phyloP scores from a whole-genome alignment of 805 yeast genomes.

The Sungouiozyma ichnusensis region DNA sequence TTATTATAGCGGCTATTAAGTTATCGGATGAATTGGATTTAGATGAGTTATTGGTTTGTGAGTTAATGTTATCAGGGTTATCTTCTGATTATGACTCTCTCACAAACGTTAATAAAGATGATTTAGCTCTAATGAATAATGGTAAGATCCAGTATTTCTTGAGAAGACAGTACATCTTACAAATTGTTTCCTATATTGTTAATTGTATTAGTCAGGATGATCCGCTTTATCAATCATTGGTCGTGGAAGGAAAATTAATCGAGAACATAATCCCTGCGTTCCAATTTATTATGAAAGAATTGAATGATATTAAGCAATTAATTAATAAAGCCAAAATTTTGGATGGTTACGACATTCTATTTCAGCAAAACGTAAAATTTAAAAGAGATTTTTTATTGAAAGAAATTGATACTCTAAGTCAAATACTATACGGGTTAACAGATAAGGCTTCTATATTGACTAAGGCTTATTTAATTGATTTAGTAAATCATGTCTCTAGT shows the following conservation, averaged over 20 bases:
- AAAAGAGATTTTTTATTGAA: slow-evolving; percentile 52
- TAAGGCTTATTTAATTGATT: slow-evolving; percentile 27
- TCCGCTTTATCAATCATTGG: slow-evolving; percentile 9
- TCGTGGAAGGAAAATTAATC: slow-evolving; percentile 20
- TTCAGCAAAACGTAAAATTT: slow-evolving; percentile 41
- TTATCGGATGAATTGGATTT: slow-evolving; percentile 57
- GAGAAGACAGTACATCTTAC: slow-evolving; percentile 65
- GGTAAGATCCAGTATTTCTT: slow-evolving; percentile 61
- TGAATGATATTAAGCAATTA: slow-evolving; percentile 43
- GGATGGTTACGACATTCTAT: slow-evolving; percentile 37
- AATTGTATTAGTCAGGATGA: slow-evolving; percentile 15
- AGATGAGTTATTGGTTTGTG: slow-evolving; percentile 71
- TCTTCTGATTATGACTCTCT: slow-evolving; percentile 9
- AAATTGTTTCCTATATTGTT: slow-evolving; percentile 40
- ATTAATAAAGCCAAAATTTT: slow-evolving; percentile 44
- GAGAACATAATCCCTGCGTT: slow-evolving; percentile 45
- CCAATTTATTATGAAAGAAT: slow-evolving; percentile 43
- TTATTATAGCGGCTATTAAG: slow-evolving; percentile 46
- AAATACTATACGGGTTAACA: slow-evolving; percentile 45
- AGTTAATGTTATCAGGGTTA: slow-evolving; percentile 39
- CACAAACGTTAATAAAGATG: slow-evolving; percentile 7
- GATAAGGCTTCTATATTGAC: slow-evolving; percentile 29
- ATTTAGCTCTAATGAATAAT: slow-evolving; percentile 35
- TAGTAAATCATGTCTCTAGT: slow-evolving; percentile 38
- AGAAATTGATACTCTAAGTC: slow-evolving; percentile 65